Conservation (phyloP, 352 stramenopile species). For the Globisporangium emineosum region DNA sequence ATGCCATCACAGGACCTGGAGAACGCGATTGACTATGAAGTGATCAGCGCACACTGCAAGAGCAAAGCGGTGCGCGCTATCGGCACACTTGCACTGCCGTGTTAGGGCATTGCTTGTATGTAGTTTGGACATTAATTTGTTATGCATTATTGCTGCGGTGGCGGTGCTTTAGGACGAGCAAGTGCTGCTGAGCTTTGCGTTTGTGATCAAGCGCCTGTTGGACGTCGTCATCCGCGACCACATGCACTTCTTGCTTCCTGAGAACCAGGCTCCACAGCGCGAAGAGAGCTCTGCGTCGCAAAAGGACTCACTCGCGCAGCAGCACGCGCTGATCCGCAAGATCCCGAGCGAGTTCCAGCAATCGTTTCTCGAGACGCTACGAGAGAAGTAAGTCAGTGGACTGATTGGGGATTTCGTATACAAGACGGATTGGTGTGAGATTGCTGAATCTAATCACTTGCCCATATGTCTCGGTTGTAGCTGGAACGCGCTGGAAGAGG, state of each 20-base stretch:
- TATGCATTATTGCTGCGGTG: background rate
- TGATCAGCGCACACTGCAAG: constrained; percentile 8
- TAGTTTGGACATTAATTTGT: background rate
- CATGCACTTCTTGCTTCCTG: constrained; percentile 51
- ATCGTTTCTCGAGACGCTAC: constrained; percentile 42
- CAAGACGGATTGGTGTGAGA: background rate
- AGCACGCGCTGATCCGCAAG: constrained; percentile 30
- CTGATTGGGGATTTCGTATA: background rate
- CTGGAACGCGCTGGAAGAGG: constrained; percentile 28
- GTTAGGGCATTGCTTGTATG: background rate
- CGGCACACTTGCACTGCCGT: no score
- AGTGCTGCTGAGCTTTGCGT: constrained; percentile 31
- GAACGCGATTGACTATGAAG: constrained; percentile 8
- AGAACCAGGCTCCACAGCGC: background rate
- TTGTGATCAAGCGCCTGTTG: constrained; percentile 41
- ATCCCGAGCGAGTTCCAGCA: constrained; percentile 42
- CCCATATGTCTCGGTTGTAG: constrained; percentile 5
- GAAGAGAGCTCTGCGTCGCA: constrained; percentile 20
- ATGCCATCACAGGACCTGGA: constrained; percentile 3
- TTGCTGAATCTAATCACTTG: background rate
- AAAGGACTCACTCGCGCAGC: constrained; percentile 28
- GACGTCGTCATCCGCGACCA: constrained; percentile 42
- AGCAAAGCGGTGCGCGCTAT: constrained; percentile 16
- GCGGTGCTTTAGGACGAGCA: constrained; percentile 31
- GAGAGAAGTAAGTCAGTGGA: constrained; percentile 18